phyloP scores from a whole-genome alignment of 192 early-diverging fungal genomes.

The Gryganskiella cystojenkinii region DNA sequence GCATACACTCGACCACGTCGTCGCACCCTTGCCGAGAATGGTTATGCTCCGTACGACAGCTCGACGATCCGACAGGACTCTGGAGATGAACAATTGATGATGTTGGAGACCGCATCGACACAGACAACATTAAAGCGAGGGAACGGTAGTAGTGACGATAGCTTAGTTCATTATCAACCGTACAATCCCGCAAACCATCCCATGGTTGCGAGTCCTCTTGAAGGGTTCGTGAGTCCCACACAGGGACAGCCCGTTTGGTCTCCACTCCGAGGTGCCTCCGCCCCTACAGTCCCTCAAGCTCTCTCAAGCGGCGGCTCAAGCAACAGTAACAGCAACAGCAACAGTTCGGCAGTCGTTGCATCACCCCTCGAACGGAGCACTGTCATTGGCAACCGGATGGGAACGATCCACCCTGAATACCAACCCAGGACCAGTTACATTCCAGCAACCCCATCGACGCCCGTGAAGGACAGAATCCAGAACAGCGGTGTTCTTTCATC shows the following conservation, averaged over 20 bases:
- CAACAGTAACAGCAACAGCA: background rate
- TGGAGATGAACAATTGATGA: slow-evolving; percentile 2
- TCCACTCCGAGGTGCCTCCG: background rate
- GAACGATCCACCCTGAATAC: slow-evolving; percentile 36
- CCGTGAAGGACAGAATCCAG: slow-evolving; percentile 11
- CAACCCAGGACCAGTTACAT: slow-evolving; percentile 25
- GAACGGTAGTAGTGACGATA: background rate
- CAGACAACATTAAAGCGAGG: background rate
- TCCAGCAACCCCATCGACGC: slow-evolving; percentile 4
- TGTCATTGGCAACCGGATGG: slow-evolving; percentile 26
- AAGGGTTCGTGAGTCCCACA: slow-evolving; percentile 1
- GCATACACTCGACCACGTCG: slow-evolving; percentile 11
- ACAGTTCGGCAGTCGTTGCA: background rate
- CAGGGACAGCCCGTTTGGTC: background rate
- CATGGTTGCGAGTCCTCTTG: slow-evolving; percentile 7
- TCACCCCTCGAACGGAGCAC: slow-evolving; percentile 37
- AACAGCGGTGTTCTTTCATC: background rate
- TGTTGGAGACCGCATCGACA: slow-evolving; percentile 11
- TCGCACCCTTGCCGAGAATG: slow-evolving; percentile 33
- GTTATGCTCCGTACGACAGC: background rate
- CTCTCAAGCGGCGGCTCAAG: background rate
- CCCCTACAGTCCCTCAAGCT: background rate
- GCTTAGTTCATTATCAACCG: background rate
- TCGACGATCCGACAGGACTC: background rate
- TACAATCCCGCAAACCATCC: background rate